Percentiles rank a stretch among this genome's conserved stretches.
Evolutionary conservation across 257 asterid genomes (phyloP).

Genomic region (Buddleja alternifolia): DNA sequence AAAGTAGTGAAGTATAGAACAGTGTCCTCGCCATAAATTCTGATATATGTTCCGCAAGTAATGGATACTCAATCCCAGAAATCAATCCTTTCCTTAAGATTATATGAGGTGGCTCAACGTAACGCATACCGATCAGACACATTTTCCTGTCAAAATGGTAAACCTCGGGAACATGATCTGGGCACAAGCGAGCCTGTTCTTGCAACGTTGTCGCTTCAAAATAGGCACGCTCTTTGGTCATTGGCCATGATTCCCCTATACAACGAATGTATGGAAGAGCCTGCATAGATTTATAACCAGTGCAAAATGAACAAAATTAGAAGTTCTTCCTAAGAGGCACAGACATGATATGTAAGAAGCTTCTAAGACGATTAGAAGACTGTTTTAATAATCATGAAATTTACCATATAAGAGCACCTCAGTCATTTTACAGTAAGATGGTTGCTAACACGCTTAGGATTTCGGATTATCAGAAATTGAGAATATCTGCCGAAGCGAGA

Average conservation of each 20-base stretch:
- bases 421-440: not conserved
- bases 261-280: conserved; percentile 92
- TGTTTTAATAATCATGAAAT: too few relatives aligned
- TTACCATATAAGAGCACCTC: not conserved
- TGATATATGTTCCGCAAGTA: conserved; percentile 81
- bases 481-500: not conserved
- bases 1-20: conserved; percentile 86
- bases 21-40: conserved; percentile 87
- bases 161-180: conserved; percentile 87
- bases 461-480: not conserved
- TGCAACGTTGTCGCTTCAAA: conserved; percentile 69
- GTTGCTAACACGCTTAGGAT: not conserved
- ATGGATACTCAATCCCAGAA: conserved; percentile 86
- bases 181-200: conserved; percentile 77
- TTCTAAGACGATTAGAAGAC: too few relatives aligned
- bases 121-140: conserved; percentile 95
- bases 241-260: conserved; percentile 98
- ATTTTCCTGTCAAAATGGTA: conserved; percentile 85
- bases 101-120: conserved; percentile 95
- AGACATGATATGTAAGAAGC: not conserved
- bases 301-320: not conserved
- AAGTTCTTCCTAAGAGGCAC: conserved; percentile 4
- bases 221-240: conserved; percentile 95
- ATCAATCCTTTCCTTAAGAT: conserved; percentile 86
- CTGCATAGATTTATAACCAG: conserved; percentile 45